Conservation (phyloP, 2,329 filamentous ascomycete species). For the Grosmannia huntii region DNA sequence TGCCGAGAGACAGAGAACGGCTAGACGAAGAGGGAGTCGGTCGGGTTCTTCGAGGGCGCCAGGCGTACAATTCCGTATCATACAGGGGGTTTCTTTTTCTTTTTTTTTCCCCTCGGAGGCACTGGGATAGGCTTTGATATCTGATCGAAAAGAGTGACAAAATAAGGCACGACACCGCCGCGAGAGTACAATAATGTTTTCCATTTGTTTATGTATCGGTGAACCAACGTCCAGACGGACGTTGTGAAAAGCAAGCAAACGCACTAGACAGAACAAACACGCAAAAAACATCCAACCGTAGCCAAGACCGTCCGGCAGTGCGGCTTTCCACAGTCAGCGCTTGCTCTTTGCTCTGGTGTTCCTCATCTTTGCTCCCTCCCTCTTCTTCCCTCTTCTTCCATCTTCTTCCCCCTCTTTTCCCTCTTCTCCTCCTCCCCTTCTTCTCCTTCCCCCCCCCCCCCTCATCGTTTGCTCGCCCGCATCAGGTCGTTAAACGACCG, state of each 20-base stretch:
- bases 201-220: background rate
- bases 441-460: background rate
- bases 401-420: background rate
- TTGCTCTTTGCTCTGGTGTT: background rate
- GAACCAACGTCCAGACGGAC: too few relatives aligned
- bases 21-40: background rate
- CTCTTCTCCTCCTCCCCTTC: too few relatives aligned
- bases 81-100: background rate
- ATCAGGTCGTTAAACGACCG: slow-evolving; percentile 46
- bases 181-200: background rate
- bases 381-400: background rate
- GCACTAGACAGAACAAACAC: too few relatives aligned
- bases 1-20: too few relatives aligned
- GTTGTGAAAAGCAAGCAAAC: background rate
- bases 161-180: background rate
- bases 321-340: too few relatives aligned
- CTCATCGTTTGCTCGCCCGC: slow-evolving; percentile 20
- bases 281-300: too few relatives aligned
- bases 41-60: background rate
- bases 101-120: too few relatives aligned
- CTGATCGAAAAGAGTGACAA: background rate
- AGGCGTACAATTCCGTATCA: background rate
- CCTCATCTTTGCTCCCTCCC: background rate
- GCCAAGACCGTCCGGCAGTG: too few relatives aligned
- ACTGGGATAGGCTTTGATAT: too few relatives aligned